Evolutionary conservation across 768 basidiomycete species (phyloP), one percentile per base, ranked within the genome.

Genomic region (Astraeus odoratus): DNA sequence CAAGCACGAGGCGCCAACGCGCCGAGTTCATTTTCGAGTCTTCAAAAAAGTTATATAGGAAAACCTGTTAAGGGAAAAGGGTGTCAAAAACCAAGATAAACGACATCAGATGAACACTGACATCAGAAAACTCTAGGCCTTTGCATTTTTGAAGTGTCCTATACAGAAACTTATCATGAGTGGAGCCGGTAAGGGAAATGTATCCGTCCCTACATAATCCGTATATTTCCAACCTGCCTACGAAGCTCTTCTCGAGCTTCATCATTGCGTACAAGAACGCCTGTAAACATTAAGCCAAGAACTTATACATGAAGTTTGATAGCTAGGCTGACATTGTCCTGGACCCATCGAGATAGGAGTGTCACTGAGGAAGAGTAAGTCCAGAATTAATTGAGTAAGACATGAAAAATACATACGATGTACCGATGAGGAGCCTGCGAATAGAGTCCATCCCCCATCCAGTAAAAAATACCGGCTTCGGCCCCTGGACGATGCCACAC

Each of bases 41-140:
- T 22, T 76, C 71, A 52, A 88, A 88, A 60, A 86, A 86, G 50
- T 88, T 79, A 53, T 80, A 86, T 10, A 88, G 54, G 3, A 88
- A 67, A 4, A 88, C 83, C 83, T 86, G 46, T 0, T 34, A 37
- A 18, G 15, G 15, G 8, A 26, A 51, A 15, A 51, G 40, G 46
- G 48, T 1, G 22, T 1, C 20, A 24, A n/a, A n/a, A n/a, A n/a
- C n/a, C 2, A 7, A 4, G 4, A 3, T 10, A 19, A 12, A 40
- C 16, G n/a, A n/a, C n/a, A 24, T 8, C 6, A 8, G 5, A 6
- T 15, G 31, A 5, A 24, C 7, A 5, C 55, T 47, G 39, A 52
- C 54, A 10, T n/a, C n/a, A n/a, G n/a, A n/a, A n/a, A n/a, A n/a
- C n/a, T n/a, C n/a, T n/a, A n/a, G n/a, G n/a, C n/a, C 61, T 23